Base-by-base conservation (phyloP, 768 basidiomycete species). In the Rhodocollybia butyracea region DNA sequence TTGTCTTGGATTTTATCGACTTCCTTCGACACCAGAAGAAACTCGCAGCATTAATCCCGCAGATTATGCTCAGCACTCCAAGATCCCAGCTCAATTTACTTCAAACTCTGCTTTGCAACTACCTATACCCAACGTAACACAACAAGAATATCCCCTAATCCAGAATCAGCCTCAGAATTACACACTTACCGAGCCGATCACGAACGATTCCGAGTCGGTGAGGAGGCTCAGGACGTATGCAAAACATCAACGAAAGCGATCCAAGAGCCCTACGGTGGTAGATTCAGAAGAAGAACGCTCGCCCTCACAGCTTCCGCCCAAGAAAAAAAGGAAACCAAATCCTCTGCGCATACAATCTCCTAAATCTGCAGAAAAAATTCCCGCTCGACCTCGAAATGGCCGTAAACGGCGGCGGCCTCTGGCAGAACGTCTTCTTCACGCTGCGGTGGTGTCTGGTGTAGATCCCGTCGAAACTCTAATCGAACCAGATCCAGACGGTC, bases 1-100 rank as follows among this genome's bases (percentile, higher is more conserved):
- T n/a, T 74, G 73, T 50, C 63, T 73, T 19, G 72, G 74, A 2
- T 75, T 73, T 56, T 76, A 73, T 56, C 47, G 66, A 36, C 30
- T 22, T 13, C 3, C 13, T 36, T 29, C 31, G 13, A 5, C 48
- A 17, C 27, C 12, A 6, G 17, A 57, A 31, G 22, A 31, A 17
- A 22, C n/a, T 50, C 7, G 17, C 19, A 10, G 19, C 27, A 13
- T 24, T 11, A 3, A 29, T 19, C 26, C 41, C 7, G 22, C 19
- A 42, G 21, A 21, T 24, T 3, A 11, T 42, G 12, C 21, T 22
- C 41, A 12, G 26, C 41, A 11, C 19, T 19, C 15, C 22, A 31
- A 13, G 54, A 40, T 19, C 48, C 46, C n/a, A n/a, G n/a, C n/a
- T n/a, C n/a, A n/a, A n/a, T n/a, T n/a, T n/a, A n/a, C n/a, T n/a